Evolutionary conservation across 1,284 basidiomycete species (phyloP).

Genomic region (Pseudomicrostroma phylloplanum): DNA sequence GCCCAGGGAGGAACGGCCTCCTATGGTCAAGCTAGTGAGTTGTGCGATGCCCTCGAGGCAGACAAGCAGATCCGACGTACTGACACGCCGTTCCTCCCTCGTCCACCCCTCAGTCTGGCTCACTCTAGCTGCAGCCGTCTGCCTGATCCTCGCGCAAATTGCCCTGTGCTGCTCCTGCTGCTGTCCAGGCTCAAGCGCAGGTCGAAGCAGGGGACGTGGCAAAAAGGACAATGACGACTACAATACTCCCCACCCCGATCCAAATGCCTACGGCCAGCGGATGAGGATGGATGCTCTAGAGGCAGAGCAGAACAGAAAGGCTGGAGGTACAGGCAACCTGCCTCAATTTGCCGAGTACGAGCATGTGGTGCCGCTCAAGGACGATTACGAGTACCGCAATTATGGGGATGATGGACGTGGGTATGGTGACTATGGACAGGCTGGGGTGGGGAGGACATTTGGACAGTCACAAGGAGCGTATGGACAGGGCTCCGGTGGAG

Average conservation of each 20-base stretch:
- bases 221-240: constrained; percentile 26
- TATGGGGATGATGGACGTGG: constrained; percentile 12
- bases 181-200: constrained; percentile 19
- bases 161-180: constrained; percentile 39
- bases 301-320: constrained; percentile 22
- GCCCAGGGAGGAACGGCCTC: constrained; percentile 27
- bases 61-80: not conserved
- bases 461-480: no score
- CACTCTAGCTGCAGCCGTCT: constrained; percentile 39
- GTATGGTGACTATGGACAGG: not conserved
- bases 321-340: constrained; percentile 10
- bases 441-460: no score
- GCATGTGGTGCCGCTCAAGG: constrained; percentile 36
- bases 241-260: constrained; percentile 13
- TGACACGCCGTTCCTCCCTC: constrained; percentile 1
- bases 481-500: constrained; percentile 19
- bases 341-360: constrained; percentile 46
- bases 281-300: constrained; percentile 46
- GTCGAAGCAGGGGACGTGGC: constrained; percentile 25
- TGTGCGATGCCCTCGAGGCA: not conserved
- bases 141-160: constrained; percentile 32
- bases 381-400: constrained; percentile 31
- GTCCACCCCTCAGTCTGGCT: constrained; percentile 27
- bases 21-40: constrained; percentile 30
- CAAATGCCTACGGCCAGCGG: constrained; percentile 22